Evolutionary conservation across 2,329 filamentous ascomycete species (phyloP).

Genomic region (Talaromyces sp.): DNA sequence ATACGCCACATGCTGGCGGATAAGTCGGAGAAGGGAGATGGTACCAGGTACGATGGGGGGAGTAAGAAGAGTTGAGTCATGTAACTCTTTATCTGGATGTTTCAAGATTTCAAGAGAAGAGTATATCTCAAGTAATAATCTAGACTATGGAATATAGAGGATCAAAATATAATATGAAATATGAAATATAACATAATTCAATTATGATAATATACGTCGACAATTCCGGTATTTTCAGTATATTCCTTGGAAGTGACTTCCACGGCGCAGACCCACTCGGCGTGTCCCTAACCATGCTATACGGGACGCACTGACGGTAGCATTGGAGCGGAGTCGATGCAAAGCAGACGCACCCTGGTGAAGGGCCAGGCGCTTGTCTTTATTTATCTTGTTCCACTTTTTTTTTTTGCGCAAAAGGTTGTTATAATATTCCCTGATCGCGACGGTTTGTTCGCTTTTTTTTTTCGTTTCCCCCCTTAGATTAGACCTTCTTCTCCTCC

Average conservation of each 20-base stretch:
- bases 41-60: background rate
- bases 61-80: too few relatives aligned
- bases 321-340: slow-evolving; percentile 23
- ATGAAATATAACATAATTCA: background rate
- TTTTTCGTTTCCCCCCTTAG: slow-evolving; percentile 1
- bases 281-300: slow-evolving; percentile 19
- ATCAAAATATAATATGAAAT: background rate
- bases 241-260: slow-evolving; percentile 10
- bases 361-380: slow-evolving; percentile 19
- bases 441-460: background rate
- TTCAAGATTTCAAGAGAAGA: too few relatives aligned
- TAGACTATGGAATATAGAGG: too few relatives aligned
- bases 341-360: slow-evolving; percentile 20
- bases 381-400: slow-evolving; percentile 25
- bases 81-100: too few relatives aligned
- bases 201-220: background rate
- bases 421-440: slow-evolving; percentile 9
- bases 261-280: slow-evolving; percentile 14
- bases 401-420: slow-evolving; percentile 13
- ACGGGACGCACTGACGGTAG: slow-evolving; percentile 27
- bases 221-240: background rate
- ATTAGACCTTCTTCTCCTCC: background rate
- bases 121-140: too few relatives aligned
- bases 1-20: slow-evolving; percentile 5
- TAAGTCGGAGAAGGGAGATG: background rate